Evolutionary conservation across 257 asterid genomes (phyloP).

Genomic region (Solanum gracilifrons): DNA sequence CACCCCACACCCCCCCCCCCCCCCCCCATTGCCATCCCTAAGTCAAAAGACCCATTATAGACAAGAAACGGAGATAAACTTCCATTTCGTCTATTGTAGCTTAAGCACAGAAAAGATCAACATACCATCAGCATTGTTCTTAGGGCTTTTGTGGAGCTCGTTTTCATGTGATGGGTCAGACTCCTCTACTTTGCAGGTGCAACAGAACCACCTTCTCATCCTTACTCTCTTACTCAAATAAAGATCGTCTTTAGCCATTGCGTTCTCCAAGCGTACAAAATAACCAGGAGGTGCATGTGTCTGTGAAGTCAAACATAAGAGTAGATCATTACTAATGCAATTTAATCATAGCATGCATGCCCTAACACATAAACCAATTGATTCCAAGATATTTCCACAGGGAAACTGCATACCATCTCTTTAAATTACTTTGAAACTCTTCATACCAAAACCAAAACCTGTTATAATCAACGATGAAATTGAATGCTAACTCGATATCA

Average conservation of each 20-base stretch:
- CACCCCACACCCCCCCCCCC: too few relatives aligned
- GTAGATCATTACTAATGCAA: background rate
- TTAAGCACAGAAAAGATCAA: background rate
- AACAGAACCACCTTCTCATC: conserved; percentile 13
- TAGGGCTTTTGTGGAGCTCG: conserved; percentile 1
- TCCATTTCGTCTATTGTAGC: background rate
- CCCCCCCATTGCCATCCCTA: too few relatives aligned
- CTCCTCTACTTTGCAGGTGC: conserved; percentile 4
- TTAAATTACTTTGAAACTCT: background rate
- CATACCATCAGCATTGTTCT: conserved; percentile 6
- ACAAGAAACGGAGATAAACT: background rate
- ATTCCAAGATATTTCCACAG: background rate
- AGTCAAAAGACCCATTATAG: background rate
- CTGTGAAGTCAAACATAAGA: background rate
- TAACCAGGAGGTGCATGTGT: conserved; percentile 1
- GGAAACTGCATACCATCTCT: background rate
- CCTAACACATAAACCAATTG: background rate
- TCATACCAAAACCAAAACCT: background rate
- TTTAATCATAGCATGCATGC: background rate
- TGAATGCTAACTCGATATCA: background rate
- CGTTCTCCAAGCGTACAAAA: background rate
- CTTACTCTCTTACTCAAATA: background rate
- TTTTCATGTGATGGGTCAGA: background rate
- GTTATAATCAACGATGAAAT: background rate
- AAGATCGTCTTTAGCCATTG: background rate